These are phyloP conservation scores for Pseudotulostoma volvatum DNA, from an alignment of 495 filamentous ascomycete species.

Conservation along the genomic window DNA sequence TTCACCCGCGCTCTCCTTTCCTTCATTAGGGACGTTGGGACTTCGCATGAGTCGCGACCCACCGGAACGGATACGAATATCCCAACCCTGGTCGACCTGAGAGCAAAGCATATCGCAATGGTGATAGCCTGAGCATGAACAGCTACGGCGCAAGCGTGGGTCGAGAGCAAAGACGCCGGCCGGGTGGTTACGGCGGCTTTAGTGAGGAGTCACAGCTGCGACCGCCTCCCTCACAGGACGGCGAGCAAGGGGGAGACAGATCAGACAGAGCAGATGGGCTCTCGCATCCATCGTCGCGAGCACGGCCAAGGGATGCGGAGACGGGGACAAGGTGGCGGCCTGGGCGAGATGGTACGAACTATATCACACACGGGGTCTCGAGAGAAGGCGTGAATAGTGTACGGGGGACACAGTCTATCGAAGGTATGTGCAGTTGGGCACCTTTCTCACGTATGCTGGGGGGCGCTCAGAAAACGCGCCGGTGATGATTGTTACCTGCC, in stretches of 20 bases:
- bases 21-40: too few species aligned
- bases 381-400: constrained; percentile 5
- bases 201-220: constrained; percentile 19
- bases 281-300: constrained; percentile 18
- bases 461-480: too few species aligned
- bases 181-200: constrained; percentile 32
- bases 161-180: constrained; percentile 17
- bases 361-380: constrained; percentile 9
- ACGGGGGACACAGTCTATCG: constrained; percentile 22
- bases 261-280: constrained; percentile 20
- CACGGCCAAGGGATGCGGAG: constrained; percentile 22
- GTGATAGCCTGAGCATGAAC: constrained; percentile 13
- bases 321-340: constrained; percentile 13
- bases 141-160: constrained; percentile 21
- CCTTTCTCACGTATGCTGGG: too few species aligned
- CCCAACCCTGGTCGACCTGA: constrained; percentile 17
- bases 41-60: constrained; percentile 28
- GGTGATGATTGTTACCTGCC: too few species aligned
- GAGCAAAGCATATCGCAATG: constrained; percentile 14
- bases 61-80: constrained; percentile 30
- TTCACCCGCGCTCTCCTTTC: too few species aligned
- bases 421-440: too few species aligned
- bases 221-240: constrained; percentile 16
- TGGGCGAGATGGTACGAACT: constrained; percentile 12
- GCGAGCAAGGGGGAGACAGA: constrained; percentile 23